Conservation (phyloP, 2,329 filamentous ascomycete genomes). For the Aotearoamyces nothofagi region DNA sequence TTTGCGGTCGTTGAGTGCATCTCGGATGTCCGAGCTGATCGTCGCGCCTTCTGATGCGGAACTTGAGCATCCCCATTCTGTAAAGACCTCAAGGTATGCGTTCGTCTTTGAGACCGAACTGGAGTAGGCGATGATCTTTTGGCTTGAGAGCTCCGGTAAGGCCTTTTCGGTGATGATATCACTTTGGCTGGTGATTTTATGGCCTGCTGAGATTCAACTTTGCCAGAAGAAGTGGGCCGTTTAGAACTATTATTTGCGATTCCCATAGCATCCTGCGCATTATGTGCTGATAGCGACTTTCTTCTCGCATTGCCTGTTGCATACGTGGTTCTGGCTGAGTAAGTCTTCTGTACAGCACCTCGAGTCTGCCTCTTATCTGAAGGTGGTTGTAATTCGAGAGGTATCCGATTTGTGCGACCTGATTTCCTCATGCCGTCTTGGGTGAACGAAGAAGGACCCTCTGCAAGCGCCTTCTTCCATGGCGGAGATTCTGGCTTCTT, state of each 20-base stretch:
- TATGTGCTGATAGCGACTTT: constrained; percentile 4
- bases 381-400: constrained; percentile 33
- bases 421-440: constrained; percentile 57
- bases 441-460: constrained; percentile 77
- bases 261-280: constrained; percentile 8
- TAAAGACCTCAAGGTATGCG: constrained; percentile 6
- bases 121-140: constrained; percentile 12
- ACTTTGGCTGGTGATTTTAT: constrained; percentile 11
- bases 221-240: constrained; percentile 8
- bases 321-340: constrained; percentile 14
- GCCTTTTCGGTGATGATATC: constrained; percentile 13
- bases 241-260: constrained; percentile 10
- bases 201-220: constrained; percentile 7
- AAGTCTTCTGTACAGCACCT: constrained; percentile 23
- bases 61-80: constrained; percentile 9
- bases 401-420: constrained; percentile 42
- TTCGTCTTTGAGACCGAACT: constrained; percentile 12
- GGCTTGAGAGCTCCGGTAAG: constrained; percentile 14
- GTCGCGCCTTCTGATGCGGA: constrained; percentile 9
- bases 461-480: constrained; percentile 76
- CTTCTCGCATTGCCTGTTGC: constrained; percentile 9
- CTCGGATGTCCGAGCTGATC: constrained; percentile 11
- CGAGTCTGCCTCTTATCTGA: constrained; percentile 36
- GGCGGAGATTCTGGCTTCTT: constrained; percentile 61
- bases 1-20: constrained; percentile 1